These are phyloP conservation scores for Coemansia sp. DNA, from an alignment of 371 early-diverging fungal genomes.

Conservation along the genomic window DNA sequence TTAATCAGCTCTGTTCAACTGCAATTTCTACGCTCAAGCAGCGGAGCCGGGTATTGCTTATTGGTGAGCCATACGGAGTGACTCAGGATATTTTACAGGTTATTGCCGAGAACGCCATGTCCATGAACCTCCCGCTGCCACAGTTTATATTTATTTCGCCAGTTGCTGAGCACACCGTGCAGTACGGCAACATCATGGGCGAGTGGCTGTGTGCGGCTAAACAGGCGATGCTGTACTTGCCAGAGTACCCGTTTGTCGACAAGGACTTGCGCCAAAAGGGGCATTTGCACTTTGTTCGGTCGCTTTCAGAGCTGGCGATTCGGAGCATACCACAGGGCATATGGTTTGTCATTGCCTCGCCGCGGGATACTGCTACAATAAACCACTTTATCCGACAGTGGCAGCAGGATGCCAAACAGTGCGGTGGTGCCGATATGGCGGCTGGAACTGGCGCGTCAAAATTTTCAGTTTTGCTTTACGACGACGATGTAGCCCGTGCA, in stretches of 20 bases:
- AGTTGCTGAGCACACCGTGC: slow-evolving; percentile 71
- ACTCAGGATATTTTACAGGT: slow-evolving; percentile 73
- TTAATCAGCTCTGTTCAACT: slow-evolving; percentile 45
- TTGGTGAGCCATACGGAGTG: slow-evolving; percentile 67
- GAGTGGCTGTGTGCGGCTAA: slow-evolving; percentile 67
- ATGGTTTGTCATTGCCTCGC: slow-evolving; percentile 46
- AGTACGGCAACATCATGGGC: slow-evolving; percentile 81
- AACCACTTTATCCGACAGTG: slow-evolving; percentile 39
- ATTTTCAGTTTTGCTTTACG: slow-evolving; percentile 40
- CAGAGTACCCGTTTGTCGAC: slow-evolving; percentile 48
- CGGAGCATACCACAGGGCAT: slow-evolving; percentile 36
- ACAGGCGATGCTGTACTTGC: slow-evolving; percentile 46
- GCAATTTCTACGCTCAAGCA: slow-evolving; percentile 57
- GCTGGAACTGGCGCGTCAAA: slow-evolving; percentile 31
- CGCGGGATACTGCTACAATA: slow-evolving; percentile 29
- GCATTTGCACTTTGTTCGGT: slow-evolving; percentile 41
- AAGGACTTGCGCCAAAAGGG: slow-evolving; percentile 52
- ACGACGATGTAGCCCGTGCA: slow-evolving; percentile 38
- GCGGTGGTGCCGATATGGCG: slow-evolving; percentile 38
- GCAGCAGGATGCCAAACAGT: slow-evolving; percentile 34
- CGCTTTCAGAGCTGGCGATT: slow-evolving; percentile 34
- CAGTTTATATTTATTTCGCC: slow-evolving; percentile 74
- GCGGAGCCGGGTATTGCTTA: slow-evolving; percentile 69
- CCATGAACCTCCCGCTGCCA: slow-evolving; percentile 57
- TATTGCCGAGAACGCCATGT: slow-evolving; percentile 56